Base-by-base conservation (phyloP, 306 rosid genomes). In the Cucurbita moschata region DNA sequence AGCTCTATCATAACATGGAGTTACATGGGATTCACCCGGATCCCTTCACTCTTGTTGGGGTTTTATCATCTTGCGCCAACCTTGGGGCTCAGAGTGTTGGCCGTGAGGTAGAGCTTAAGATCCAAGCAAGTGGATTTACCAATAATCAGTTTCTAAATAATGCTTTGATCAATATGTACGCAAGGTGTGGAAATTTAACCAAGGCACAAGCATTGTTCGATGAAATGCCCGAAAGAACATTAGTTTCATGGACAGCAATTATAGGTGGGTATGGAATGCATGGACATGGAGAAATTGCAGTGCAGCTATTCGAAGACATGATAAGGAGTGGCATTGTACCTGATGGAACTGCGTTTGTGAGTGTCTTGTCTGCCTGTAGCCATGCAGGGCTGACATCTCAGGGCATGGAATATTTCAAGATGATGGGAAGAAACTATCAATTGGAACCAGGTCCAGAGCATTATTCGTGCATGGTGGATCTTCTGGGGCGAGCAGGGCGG, bases 201-300 rank as follows among this genome's bases (percentile, higher is more conserved):
- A 85, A 80, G 80, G 89, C 86, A 46, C 81, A 21, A 43, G 63
- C 81, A 44, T 14, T 82, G 19, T 85, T 85, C 11, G 79, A 76
- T 43, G 74, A 60, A 59, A 78, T 80, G 83, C 72, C 58, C 6
- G 81, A 85, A 56, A 85, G 65, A 76, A 85, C 75, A 42, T 69
- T 85, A 47, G 77, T 85, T 71, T 78, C 89, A 2, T 85, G 89
- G 87, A 85, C 89, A 4, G 85, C 79, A 2, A 79, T 85, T 21
- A 76, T 85, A 30, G 86, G 93, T 66, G 96, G 96, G 21, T 90
- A 94, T 79, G 97, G 98, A 70, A 84, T 90, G 75, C 98, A 94
- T 64, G 97, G 98, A 57, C 87, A 81, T 44, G 98, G 96, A 71
- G 88, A 87, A 47, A 80, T 81, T 51, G 96, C 88, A 0, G 74